Percentiles rank a stretch among this genome's conserved stretches.
Evolutionary conservation across 306 rosid species (phyloP).

Genomic region (Quercus glauca): DNA sequence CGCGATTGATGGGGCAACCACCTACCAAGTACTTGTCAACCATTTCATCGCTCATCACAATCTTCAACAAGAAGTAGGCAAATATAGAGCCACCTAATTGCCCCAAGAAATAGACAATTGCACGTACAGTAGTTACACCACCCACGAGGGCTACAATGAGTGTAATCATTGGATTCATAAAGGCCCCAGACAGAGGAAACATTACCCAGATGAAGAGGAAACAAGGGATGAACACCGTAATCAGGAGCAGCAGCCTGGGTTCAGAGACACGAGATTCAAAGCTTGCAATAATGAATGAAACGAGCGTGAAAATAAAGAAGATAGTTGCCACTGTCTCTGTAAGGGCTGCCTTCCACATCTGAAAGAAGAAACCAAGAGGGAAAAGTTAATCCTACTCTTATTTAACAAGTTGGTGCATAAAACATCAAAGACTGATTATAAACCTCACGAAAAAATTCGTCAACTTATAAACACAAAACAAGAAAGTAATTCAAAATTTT

Average conservation of each 20-base stretch:
- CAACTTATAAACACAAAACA: too few relatives aligned
- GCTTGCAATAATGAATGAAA: neutral
- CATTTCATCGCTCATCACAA: neutral
- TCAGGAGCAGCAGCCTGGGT: neutral
- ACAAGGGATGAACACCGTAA: neutral
- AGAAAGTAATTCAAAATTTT: too few relatives aligned
- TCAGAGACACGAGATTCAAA: neutral
- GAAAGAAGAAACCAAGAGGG: neutral
- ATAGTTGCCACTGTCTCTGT: neutral
- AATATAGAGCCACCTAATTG: slow-evolving; percentile 10
- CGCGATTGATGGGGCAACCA: slow-evolving; percentile 2
- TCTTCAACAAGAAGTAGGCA: slow-evolving; percentile 1
- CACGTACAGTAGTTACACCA: neutral
- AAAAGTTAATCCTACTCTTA: neutral
- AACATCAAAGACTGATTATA: too few relatives aligned
- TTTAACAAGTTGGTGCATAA: too few relatives aligned
- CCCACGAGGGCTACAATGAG: neutral
- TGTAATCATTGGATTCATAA: neutral
- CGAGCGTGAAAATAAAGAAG: neutral
- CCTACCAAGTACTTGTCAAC: neutral
- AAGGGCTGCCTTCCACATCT: neutral
- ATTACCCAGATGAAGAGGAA: slow-evolving; percentile 1
- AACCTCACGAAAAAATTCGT: too few relatives aligned
- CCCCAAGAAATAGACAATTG: neutral
- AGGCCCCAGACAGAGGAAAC: neutral